These are phyloP conservation scores for Asterophora parasitica DNA, from an alignment of 768 basidiomycete species.

Conservation along the genomic window DNA sequence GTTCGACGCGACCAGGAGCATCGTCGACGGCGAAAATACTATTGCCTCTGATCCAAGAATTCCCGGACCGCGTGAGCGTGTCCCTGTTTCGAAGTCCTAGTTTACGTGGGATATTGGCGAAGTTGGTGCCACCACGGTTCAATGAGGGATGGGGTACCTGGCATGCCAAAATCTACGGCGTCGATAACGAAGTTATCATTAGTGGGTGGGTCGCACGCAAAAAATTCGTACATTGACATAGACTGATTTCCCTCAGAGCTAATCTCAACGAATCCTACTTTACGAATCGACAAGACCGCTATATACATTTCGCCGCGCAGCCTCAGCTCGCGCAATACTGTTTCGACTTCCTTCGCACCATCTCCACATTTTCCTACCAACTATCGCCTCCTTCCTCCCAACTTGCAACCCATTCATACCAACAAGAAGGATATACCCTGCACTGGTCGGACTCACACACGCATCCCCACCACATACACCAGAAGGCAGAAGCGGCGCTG, in stretches of 20 bases:
- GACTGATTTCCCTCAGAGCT: conserved; percentile 48
- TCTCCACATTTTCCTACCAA: conserved; percentile 69
- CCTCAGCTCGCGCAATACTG: conserved; percentile 76
- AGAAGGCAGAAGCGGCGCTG: conserved; percentile 53
- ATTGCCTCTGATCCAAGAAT: conserved; percentile 66
- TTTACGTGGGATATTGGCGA: conserved; percentile 67
- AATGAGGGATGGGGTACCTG: conserved; percentile 99
- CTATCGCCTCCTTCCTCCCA: conserved; percentile 25
- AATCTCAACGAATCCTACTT: conserved; percentile 94
- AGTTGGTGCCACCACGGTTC: conserved; percentile 82
- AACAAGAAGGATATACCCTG: conserved; percentile 43
- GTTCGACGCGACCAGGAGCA: conserved; percentile 69
- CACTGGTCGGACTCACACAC: conserved; percentile 62
- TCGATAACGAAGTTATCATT: conserved; percentile 88
- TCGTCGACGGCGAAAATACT: conserved; percentile 65
- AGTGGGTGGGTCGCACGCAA: conserved; percentile 60
- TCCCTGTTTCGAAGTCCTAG: conserved; percentile 87
- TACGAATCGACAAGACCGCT: conserved; percentile 92
- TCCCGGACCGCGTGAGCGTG: conserved; percentile 68
- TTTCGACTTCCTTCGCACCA: conserved; percentile 64
- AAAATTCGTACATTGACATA: too few relatives aligned
- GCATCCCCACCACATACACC: conserved; percentile 68
- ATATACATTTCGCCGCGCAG: conserved; percentile 67
- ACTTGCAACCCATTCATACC: conserved; percentile 24
- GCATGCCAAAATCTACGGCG: conserved; percentile 96